Conservation (phyloP, 2,329 filamentous ascomycete genomes). For the Ascochyta pisi region DNA sequence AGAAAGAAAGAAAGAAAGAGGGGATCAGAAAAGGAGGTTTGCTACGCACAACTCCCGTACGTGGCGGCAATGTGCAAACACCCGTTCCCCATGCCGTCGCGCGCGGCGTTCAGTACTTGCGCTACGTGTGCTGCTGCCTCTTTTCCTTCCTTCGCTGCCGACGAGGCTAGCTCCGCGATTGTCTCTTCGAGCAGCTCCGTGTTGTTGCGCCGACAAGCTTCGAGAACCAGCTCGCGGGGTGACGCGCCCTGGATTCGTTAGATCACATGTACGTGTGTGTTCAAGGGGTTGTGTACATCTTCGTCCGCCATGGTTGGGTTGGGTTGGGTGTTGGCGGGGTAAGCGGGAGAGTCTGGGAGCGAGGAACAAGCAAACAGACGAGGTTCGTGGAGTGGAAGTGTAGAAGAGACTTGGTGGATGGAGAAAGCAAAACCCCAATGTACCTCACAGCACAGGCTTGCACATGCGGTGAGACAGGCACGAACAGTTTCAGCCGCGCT, state of each 20-base stretch:
- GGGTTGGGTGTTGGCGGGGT: background rate
- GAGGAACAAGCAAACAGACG: too few relatives aligned
- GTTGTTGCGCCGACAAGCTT: constrained; percentile 94
- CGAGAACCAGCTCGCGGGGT: constrained; percentile 83
- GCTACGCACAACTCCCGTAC: constrained; percentile 78
- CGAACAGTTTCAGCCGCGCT: constrained; percentile 7
- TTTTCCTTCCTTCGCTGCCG: constrained; percentile 58
- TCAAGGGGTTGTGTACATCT: constrained; percentile 26
- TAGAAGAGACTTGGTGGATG: background rate
- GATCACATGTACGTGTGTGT: background rate
- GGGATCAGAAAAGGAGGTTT: too few relatives aligned
- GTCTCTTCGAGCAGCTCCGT: constrained; percentile 81
- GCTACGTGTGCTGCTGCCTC: constrained; percentile 68
- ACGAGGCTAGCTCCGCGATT: constrained; percentile 61
- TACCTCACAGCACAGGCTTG: background rate
- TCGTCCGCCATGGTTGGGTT: constrained; percentile 44
- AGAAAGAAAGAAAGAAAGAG: background rate
- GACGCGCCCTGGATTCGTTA: constrained; percentile 73
- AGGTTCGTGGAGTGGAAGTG: background rate
- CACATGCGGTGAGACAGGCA: constrained; percentile 13
- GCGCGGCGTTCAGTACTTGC: constrained; percentile 82
- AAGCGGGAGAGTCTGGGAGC: too few relatives aligned
- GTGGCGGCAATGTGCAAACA: constrained; percentile 88
- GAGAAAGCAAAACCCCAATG: background rate
- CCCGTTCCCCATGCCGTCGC: constrained; percentile 85